These are phyloP conservation scores for Fusarium pseudonygamai DNA, from an alignment of 2,329 filamentous ascomycete genomes.

Conservation along the genomic window DNA sequence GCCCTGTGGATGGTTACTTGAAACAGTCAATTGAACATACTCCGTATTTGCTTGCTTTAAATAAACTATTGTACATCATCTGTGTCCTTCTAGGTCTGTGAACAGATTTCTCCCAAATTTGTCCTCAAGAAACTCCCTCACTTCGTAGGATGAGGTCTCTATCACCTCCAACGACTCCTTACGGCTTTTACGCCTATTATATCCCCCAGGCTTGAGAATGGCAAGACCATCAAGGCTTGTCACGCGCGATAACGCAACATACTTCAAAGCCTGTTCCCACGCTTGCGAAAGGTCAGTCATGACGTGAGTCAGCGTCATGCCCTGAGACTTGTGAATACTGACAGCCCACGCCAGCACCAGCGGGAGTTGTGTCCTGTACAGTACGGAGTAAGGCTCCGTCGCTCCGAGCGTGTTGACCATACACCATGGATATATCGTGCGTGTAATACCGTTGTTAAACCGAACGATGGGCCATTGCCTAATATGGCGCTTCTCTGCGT, in stretches of 20 bases:
- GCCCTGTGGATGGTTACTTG: not conserved
- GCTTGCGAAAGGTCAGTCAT: slow-evolving; percentile 61
- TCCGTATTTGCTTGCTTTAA: no score
- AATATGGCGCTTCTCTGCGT: rapidly evolving
- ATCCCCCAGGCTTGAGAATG: not conserved
- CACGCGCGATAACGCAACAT: slow-evolving; percentile 55
- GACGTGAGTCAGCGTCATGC: slow-evolving; percentile 68
- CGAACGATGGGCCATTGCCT: slow-evolving; percentile 48
- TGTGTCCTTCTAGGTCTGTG: not conserved
- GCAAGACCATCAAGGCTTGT: slow-evolving; percentile 30
- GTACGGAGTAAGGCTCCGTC: slow-evolving; percentile 55
- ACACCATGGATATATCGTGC: slow-evolving; percentile 62
- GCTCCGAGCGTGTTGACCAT: slow-evolving; percentile 58
- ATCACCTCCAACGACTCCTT: not conserved
- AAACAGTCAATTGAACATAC: rapidly evolving
- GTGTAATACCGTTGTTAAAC: slow-evolving; percentile 58
- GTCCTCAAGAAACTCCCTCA: not conserved
- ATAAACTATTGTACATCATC: not conserved
- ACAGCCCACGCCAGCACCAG: slow-evolving; percentile 69
- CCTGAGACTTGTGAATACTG: slow-evolving; percentile 71
- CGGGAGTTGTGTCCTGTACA: slow-evolving; percentile 69
- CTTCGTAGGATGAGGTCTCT: not conserved
- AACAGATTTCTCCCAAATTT: not conserved
- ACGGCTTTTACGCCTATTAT: rapidly evolving
- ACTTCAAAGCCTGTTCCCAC: slow-evolving; percentile 68